Conservation (phyloP, 1,284 basidiomycete species). For the Butyriboletus appendiculatus region DNA sequence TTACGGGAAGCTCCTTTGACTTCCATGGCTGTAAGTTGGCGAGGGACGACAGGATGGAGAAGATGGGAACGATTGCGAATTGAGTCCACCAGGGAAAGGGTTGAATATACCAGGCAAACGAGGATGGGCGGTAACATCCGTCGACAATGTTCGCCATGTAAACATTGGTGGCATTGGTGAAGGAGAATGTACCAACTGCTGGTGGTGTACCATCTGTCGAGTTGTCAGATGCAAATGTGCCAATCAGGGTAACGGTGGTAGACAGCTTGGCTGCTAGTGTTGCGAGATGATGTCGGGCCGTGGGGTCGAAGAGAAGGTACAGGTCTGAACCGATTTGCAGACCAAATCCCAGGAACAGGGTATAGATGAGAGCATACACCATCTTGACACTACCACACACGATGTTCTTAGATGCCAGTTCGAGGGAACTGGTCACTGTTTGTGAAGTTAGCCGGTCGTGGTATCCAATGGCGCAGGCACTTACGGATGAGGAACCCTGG, state of each 20-base stretch:
- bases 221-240: slow-evolving; percentile 70
- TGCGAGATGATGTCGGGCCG: slow-evolving; percentile 54
- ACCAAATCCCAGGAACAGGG: slow-evolving; percentile 87
- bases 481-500: slow-evolving; percentile 82
- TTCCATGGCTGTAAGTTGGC: slow-evolving; percentile 76
- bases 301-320: slow-evolving; percentile 75
- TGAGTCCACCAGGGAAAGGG: slow-evolving; percentile 77
- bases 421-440: slow-evolving; percentile 81
- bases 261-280: slow-evolving; percentile 51
- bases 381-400: slow-evolving; percentile 87
- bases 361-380: slow-evolving; percentile 89
- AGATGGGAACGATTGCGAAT: slow-evolving; percentile 81
- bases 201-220: slow-evolving; percentile 51
- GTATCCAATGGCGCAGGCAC: slow-evolving; percentile 32
- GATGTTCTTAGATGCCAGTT: slow-evolving; percentile 87
- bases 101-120: slow-evolving; percentile 77
- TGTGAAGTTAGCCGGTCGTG: slow-evolving; percentile 12
- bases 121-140: slow-evolving; percentile 69
- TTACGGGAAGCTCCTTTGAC: slow-evolving; percentile 73
- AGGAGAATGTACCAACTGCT: slow-evolving; percentile 70
- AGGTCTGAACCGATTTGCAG: slow-evolving; percentile 87
- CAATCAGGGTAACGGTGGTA: slow-evolving; percentile 55
- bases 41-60: slow-evolving; percentile 73
- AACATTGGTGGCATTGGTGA: slow-evolving; percentile 54
- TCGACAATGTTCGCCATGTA: slow-evolving; percentile 49